Percentiles rank a stretch among this genome's conserved stretches.
These are phyloP conservation scores for Irpex rosettiformis DNA, from an alignment of 1,284 basidiomycete species.

Conservation along the genomic window DNA sequence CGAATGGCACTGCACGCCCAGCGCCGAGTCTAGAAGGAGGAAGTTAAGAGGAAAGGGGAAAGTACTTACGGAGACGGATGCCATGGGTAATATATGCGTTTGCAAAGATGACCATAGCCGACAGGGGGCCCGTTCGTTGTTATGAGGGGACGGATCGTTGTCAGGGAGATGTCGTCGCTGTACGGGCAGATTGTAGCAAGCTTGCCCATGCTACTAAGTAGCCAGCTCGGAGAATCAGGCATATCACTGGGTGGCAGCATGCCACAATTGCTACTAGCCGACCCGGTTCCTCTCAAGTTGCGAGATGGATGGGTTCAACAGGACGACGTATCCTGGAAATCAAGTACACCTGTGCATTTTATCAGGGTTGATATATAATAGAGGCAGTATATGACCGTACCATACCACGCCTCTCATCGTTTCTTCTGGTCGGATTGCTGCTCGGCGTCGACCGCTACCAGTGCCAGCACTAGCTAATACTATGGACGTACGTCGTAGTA, in stretches of 20 bases:
- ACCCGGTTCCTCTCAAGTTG: no score
- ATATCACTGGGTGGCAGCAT: background rate
- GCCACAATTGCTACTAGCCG: no score
- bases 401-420: no score
- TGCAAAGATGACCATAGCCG: background rate
- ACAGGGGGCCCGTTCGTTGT: constrained; percentile 8
- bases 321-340: no score
- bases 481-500: no score
- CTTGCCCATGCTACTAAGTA: background rate
- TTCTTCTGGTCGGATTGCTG: no score
- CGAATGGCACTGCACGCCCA: constrained; percentile 15
- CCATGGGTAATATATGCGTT: constrained; percentile 1
- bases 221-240: background rate
- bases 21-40: constrained; percentile 15
- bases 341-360: no score
- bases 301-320: no score
- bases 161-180: constrained; percentile 15
- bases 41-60: constrained; percentile 9
- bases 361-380: no score
- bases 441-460: no score
- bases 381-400: no score
- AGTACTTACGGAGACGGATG: constrained; percentile 6
- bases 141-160: background rate
- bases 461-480: no score
- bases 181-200: constrained; percentile 14